Evolutionary conservation across 164 flowering plant genomes (phyloP).

Genomic region (Kingdonia uniflora): DNA sequence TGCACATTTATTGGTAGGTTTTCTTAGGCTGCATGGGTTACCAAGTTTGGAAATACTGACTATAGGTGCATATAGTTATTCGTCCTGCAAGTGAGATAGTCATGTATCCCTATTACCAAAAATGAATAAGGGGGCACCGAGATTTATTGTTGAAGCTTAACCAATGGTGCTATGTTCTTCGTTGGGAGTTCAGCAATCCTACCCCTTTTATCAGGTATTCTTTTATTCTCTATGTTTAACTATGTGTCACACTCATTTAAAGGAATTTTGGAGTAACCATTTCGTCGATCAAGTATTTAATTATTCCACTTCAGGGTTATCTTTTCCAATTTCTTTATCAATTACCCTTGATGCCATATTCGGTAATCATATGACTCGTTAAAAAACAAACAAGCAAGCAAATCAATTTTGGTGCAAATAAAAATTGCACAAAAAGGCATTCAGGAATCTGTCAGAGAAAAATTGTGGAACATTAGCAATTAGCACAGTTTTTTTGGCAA

Average conservation of each 20-base stretch:
- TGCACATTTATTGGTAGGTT: not conserved
- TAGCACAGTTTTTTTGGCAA: no score
- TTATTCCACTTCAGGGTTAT: not conserved
- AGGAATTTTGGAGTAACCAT: not conserved
- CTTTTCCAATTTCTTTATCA: not conserved
- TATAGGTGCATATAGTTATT: constrained; percentile 85
- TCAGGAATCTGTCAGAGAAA: no score
- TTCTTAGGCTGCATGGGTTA: constrained; percentile 93
- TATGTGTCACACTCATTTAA: not conserved
- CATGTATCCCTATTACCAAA: constrained; percentile 91
- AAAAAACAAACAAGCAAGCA: no score
- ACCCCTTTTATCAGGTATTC: constrained; percentile 91
- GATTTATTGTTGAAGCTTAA: constrained; percentile 90
- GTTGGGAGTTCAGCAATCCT: constrained; percentile 99
- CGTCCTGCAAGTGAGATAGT: constrained; percentile 99
- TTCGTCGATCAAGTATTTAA: no score
- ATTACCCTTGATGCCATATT: no score
- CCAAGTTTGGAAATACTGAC: constrained; percentile 75
- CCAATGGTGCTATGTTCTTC: constrained; percentile 97
- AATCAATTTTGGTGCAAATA: no score
- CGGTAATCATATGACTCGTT: no score
- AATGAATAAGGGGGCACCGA: constrained; percentile 96
- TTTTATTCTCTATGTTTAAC: not conserved
- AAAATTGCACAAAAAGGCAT: no score
- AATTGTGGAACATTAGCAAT: no score